Percentiles rank a stretch among this genome's conserved stretches.
Evolutionary conservation across 352 stramenopile genomes (phyloP).

Genomic region (Blastocystis sp.): DNA sequence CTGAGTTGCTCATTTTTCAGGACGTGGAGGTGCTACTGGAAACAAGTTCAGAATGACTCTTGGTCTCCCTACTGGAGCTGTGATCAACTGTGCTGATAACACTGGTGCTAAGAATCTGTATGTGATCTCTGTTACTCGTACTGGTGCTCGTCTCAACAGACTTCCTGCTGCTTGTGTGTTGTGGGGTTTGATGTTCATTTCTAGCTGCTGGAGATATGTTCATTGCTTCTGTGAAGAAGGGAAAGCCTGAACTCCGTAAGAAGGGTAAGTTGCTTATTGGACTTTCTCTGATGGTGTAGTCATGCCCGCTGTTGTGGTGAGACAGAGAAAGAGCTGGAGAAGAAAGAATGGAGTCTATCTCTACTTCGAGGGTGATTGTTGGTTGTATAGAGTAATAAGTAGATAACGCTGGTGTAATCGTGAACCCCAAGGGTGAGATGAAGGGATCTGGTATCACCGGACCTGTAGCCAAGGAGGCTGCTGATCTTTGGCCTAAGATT

Average conservation of each 20-base stretch:
- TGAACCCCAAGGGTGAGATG: constrained; percentile 99
- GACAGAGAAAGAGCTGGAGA: constrained; percentile 97
- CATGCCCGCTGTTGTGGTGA: constrained; percentile 95
- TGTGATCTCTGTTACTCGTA: constrained; percentile 98
- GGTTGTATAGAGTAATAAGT: neutral
- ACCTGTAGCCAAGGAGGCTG: constrained; percentile 98
- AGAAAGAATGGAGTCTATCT: constrained; percentile 99
- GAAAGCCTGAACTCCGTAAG: constrained; percentile 99
- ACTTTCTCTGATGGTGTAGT: constrained; percentile 68
- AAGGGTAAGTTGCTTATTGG: constrained; percentile 71
- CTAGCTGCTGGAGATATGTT: constrained; percentile 93
- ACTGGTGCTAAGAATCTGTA: constrained; percentile 98
- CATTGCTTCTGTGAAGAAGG: constrained; percentile 99
- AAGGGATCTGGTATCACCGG: constrained; percentile 98
- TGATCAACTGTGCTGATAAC: constrained; percentile 99
- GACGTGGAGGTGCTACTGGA: constrained; percentile 87
- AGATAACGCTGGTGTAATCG: constrained; percentile 98
- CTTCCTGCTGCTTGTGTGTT: constrained; percentile 84
- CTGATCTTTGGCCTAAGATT: constrained; percentile 99
- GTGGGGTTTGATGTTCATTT: neutral
- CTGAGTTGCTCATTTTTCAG: constrained; percentile 63
- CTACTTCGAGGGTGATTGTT: constrained; percentile 88
- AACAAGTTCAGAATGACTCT: constrained; percentile 98
- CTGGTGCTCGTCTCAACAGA: constrained; percentile 96
- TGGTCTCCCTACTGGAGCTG: constrained; percentile 91